Evolutionary conservation across 106 monocot genomes (phyloP), one percentile per base, ranked within the genome.

Genomic region (Alisma plantagoaquatica): DNA sequence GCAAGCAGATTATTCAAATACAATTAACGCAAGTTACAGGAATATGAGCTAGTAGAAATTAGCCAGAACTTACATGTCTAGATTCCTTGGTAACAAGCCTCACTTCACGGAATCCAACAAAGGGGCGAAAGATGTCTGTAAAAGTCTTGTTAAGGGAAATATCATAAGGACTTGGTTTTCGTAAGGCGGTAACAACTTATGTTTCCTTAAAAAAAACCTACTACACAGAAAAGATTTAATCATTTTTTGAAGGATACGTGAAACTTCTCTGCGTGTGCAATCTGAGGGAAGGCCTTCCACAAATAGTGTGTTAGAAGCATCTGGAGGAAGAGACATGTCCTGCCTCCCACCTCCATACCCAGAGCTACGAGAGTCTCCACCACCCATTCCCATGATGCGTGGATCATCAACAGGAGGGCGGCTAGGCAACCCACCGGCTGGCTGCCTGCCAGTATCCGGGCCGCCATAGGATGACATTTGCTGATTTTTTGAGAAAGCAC

Each of bases 41-140:
- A n/a, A n/a, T n/a, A n/a, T n/a, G n/a, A n/a, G n/a, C n/a, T n/a
- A n/a, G n/a, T n/a, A n/a, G n/a, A n/a, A n/a, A n/a, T n/a, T n/a
- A n/a, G n/a, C n/a, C n/a, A n/a, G n/a, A n/a, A n/a, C 75, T 62
- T 44, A 81, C 80, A 63, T 72, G 62, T 68, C 64, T 54, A 41
- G 75, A 62, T 33, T 75, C 75, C 62, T 81, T 81, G 62, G 29
- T 81, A 31, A 81, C 80, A 46, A 81, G 71, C 45, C 80, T 67
- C 41, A 75, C 67, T 56, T 81, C 80, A 24, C 57, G 67, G 33
- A 71, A 81, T 27, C 80, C 80, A 19, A 67, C 46, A 70, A 80
- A 79, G 57, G 79, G 80, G 27, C 74, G 80, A 67, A 81, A 81
- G n/a, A 81, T 55, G 64, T 81, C 80, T 81, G 28, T 31, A 59